Evolutionary conservation across 2,329 filamentous ascomycete species (phyloP).

Genomic region (Didymellaceae sp.): DNA sequence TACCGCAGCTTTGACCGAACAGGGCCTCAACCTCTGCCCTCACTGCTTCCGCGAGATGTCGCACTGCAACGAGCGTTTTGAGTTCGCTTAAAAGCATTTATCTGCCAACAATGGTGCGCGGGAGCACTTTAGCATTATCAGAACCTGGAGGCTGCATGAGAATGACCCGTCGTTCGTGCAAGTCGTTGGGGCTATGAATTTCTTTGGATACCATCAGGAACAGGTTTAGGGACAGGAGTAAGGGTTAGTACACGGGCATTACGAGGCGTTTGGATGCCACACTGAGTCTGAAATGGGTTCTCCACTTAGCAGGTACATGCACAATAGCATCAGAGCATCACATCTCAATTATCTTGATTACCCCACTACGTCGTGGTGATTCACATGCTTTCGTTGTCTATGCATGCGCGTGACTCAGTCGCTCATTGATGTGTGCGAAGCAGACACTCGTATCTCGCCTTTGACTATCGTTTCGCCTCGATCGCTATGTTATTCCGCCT

Average conservation of each 20-base stretch:
- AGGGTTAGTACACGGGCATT: slow-evolving; percentile 8
- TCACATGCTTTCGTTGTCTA: too few relatives aligned
- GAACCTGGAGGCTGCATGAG: not conserved
- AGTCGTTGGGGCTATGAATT: slow-evolving; percentile 12
- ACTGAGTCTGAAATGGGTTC: not conserved
- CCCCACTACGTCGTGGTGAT: too few relatives aligned
- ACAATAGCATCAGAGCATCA: not conserved
- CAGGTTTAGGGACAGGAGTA: not conserved
- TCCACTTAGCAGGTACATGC: not conserved
- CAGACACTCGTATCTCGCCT: too few relatives aligned
- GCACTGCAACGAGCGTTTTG: slow-evolving; percentile 36
- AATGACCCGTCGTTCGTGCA: not conserved
- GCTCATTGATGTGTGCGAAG: too few relatives aligned
- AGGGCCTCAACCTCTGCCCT: slow-evolving; percentile 35
- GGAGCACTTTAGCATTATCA: not conserved
- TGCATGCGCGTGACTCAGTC: too few relatives aligned
- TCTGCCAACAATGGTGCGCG: not conserved
- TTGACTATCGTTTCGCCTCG: too few relatives aligned
- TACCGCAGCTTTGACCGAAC: slow-evolving; percentile 27
- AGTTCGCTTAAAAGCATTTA: slow-evolving; percentile 24
- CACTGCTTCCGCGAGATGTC: slow-evolving; percentile 38
- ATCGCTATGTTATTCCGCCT: too few relatives aligned
- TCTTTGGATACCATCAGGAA: slow-evolving; percentile 8
- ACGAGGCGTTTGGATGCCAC: slow-evolving; percentile 5
- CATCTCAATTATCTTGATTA: slow-evolving; percentile 1